Evolutionary conservation across 1,284 basidiomycete species (phyloP), one percentile per base, ranked within the genome.

Genomic region (Malassezia obtusa): DNA sequence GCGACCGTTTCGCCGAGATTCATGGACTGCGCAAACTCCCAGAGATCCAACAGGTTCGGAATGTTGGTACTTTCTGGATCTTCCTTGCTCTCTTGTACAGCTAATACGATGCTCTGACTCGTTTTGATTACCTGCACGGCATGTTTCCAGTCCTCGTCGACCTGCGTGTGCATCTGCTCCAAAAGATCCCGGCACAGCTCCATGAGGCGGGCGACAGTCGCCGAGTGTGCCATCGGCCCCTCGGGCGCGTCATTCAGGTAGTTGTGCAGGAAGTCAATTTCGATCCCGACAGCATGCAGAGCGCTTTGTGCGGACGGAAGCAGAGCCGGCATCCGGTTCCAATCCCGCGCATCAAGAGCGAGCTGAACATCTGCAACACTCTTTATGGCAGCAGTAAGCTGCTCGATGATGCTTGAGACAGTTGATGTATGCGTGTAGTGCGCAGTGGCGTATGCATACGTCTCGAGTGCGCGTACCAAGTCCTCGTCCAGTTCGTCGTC

Each of bases 361-460:
- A 24, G 14, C 21, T 45, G 39, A 6, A 43, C n/a, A 6, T 26
- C 33, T 3, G 14, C 31, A 1, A 56, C 40, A 17, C 24, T 11
- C 4, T 31, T 14, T 7, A 50, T n/a, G 11, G 37, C 48, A 5
- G n/a, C 33, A 2, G 19, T 17, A 14, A 56, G 21, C 19, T 36
- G 49, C 35, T 22, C 4, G 10, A 38, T 12, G 6, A 41, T 28
- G 4, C 43, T 33, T 5, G 40, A 22, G 2, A 47, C 41, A 21
- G 24, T n/a, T 8, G 53, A 46, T 10, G 43, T 31, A 17, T 49
- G 41, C 4, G 48, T 31, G 22, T 56, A 56, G 3, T 43, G 40
- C 6, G 36, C 37, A 2, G 45, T 50, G 4, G 53, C 48, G 1
- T 36, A 10, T 11, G 48, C 28, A 37, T 56, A 50, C 9, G 39